A percentile compares a stretch with the other conserved stretches of the same genome.
Conservation (phyloP, 116 monocot genomes). For the Thalassia testudinum region DNA sequence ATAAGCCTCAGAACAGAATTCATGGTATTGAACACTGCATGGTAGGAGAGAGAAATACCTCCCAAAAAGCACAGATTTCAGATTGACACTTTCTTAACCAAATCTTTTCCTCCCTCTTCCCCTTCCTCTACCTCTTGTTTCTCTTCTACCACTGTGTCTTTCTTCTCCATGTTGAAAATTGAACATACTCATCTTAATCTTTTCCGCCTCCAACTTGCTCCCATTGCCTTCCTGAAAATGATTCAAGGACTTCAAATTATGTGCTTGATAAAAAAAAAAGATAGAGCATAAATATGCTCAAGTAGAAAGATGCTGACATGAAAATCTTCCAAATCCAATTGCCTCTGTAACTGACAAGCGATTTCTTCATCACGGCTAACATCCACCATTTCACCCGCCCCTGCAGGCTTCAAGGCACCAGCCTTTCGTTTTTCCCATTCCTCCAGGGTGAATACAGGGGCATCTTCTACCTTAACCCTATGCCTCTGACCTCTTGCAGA, state of each 20-base stretch:
- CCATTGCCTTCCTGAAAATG: constrained; percentile 11
- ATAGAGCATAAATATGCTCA: background rate
- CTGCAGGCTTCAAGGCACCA: constrained; percentile 7
- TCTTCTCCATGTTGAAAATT: constrained; percentile 38
- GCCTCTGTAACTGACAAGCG: constrained; percentile 62
- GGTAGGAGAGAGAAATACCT: too few relatives aligned
- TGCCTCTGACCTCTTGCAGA: constrained; percentile 27
- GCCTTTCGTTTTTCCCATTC: constrained; percentile 91
- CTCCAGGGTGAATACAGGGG: constrained; percentile 71
- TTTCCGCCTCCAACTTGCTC: constrained; percentile 37
- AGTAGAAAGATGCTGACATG: constrained; percentile 21
- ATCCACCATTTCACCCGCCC: constrained; percentile 19
- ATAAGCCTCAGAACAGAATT: too few relatives aligned
- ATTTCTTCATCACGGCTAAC: constrained; percentile 72
- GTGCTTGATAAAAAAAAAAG: background rate
- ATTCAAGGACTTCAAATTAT: background rate
- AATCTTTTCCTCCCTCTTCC: constrained; percentile 43
- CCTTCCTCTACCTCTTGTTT: constrained; percentile 48
- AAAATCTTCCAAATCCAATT: constrained; percentile 74
- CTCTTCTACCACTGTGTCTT: constrained; percentile 12
- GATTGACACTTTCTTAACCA: background rate
- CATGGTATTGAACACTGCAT: too few relatives aligned
- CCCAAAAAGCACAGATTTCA: too few relatives aligned
- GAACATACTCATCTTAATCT: constrained; percentile 77
- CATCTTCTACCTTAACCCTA: constrained; percentile 50